Conservation (phyloP, 176 grass and related monocot genomes). For the Avena atlantica region DNA sequence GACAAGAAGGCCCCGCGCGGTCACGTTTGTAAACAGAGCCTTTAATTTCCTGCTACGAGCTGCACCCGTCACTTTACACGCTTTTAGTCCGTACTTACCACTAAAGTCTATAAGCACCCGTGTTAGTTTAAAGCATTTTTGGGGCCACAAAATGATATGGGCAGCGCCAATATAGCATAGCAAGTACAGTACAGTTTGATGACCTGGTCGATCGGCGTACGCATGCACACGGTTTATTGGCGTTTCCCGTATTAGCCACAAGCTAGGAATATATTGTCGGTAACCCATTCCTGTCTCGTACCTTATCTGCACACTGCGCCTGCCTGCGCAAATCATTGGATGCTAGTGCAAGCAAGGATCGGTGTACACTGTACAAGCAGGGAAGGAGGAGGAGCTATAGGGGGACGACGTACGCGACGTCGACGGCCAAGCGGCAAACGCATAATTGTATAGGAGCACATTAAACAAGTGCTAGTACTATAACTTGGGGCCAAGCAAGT, state of each 20-base stretch:
- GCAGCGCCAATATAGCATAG: background rate
- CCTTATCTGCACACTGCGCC: constrained; percentile 15
- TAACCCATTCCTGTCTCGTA: constrained; percentile 35
- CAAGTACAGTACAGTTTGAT: background rate
- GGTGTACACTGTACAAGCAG: background rate
- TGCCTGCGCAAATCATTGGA: constrained; percentile 20
- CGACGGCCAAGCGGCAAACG: constrained; percentile 42
- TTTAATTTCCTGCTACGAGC: background rate
- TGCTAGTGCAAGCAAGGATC: background rate
- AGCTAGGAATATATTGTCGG: constrained; percentile 20
- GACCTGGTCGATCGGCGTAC: background rate
- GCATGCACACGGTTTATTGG: constrained; percentile 33
- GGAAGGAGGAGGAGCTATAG: background rate
- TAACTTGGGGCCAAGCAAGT: background rate
- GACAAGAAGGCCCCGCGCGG: background rate
- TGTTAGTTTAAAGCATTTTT: background rate
- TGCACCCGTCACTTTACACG: background rate
- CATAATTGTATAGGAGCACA: background rate
- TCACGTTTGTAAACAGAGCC: background rate
- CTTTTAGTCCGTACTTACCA: background rate
- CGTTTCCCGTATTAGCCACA: background rate
- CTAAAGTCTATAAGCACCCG: background rate
- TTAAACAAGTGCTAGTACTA: constrained; percentile 3
- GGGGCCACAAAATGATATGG: background rate
- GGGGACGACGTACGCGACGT: constrained; percentile 30